Percentiles rank a stretch among this genome's conserved stretches.
phyloP scores from a whole-genome alignment of 305 asterid genomes.

The Rubia tinctorum region DNA sequence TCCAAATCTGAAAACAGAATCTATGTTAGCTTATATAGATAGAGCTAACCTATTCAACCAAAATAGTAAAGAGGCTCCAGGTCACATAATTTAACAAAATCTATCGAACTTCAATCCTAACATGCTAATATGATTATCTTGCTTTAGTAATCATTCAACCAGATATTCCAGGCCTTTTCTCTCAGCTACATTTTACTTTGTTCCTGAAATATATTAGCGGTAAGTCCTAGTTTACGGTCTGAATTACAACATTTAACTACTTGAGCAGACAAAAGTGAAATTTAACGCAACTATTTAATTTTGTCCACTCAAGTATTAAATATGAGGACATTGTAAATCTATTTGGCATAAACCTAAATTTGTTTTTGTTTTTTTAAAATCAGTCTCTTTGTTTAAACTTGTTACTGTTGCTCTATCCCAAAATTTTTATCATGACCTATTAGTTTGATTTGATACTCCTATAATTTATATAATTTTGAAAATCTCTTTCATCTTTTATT shows the following conservation, averaged over 20 bases:
- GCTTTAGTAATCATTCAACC: not conserved
- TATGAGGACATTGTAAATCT: not conserved
- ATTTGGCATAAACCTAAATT: not conserved
- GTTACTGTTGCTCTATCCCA: not conserved
- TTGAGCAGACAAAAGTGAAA: not conserved
- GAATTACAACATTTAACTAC: no score
- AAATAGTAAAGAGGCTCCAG: not conserved
- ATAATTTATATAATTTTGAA: no score
- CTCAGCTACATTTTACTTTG: not conserved
- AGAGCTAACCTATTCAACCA: conserved; percentile 1
- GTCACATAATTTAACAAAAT: not conserved
- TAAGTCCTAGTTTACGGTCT: not conserved
- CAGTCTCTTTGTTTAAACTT: not conserved
- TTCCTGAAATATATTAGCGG: not conserved
- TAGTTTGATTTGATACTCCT: not conserved
- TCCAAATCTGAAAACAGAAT: conserved; percentile 66
- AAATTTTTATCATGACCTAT: not conserved
- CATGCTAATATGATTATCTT: not conserved
- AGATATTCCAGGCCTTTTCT: not conserved
- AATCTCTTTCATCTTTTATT: no score
- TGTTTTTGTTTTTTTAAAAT: not conserved
- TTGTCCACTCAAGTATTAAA: no score
- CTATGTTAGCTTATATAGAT: conserved; percentile 28
- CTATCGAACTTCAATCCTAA: not conserved
- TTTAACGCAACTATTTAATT: no score